Evolutionary conservation across 768 basidiomycete species (phyloP), one percentile per base, ranked within the genome.

Genomic region (Tricholoma saponaceum): DNA sequence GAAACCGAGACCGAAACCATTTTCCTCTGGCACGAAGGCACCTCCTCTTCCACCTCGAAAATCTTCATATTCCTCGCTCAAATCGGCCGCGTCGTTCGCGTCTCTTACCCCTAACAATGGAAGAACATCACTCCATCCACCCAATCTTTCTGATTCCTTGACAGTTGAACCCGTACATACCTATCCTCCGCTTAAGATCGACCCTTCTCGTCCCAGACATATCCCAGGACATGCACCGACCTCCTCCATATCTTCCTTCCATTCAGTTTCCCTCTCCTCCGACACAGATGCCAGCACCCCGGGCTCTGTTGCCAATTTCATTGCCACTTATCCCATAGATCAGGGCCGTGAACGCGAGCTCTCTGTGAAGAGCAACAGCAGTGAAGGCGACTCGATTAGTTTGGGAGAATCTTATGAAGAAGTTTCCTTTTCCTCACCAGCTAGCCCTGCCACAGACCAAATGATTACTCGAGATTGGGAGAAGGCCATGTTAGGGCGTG

Each of bases 171-270:
- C 78, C 59, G 77, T 78, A 41, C 82, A 83, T 62, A 79, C 81
- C 5, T 84, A 86, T 64, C 84, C 85, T 16, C 81, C 80, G 2
- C 66, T 69, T 47, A 74, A 71, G 58, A 71, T 69, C 57, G 73
- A 72, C 53, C 61, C 68, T 30, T 67, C 69, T 18, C 77, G 72
- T 52, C 69, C 74, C 14, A 64, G 65, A 41, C 62, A 61, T 58
- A 69, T 66, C 41, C 59, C 70, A 16, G 74, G 77, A 41, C 89
- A 91, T 66, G 79, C 74, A 4, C 79, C 82, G 4, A 80, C 79
- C 2, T 89, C 88, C 1, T 92, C 90, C 50, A 80, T 90, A 37
- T 91, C 90, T 2, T 92, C 90, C 26, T 90, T 92, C 60, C 89
- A 90, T 63, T 90, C 90, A 2, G 87, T 92, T 23, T 92, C 90